Percentiles rank a stretch among this genome's conserved stretches.
phyloP scores from a whole-genome alignment of 1,284 basidiomycete species.

The Boletus calvinii region DNA sequence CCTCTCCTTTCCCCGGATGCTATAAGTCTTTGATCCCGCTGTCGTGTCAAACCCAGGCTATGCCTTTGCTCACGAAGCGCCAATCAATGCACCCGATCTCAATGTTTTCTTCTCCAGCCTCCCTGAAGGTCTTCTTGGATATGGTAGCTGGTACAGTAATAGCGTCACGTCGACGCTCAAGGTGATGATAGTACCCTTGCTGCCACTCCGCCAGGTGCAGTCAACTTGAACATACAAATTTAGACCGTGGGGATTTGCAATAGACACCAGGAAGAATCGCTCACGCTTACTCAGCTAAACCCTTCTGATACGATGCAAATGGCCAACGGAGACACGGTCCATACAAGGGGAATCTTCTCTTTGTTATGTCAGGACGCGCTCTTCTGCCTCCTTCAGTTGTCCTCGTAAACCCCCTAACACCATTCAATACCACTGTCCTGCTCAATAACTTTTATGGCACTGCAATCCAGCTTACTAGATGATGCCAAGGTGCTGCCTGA shows the following conservation, averaged over 20 bases:
- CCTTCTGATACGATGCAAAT: constrained; percentile 55
- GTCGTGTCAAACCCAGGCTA: constrained; percentile 59
- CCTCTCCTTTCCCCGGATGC: constrained; percentile 17
- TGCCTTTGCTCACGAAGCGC: constrained; percentile 75
- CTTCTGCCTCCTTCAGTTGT: constrained; percentile 60
- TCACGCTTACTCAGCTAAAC: constrained; percentile 39
- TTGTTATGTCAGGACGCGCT: constrained; percentile 69
- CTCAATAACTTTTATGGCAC: constrained; percentile 73
- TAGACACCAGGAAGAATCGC: neutral
- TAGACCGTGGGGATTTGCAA: constrained; percentile 43
- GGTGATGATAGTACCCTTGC: constrained; percentile 43
- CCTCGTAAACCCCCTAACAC: constrained; percentile 61
- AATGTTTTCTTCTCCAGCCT: constrained; percentile 57
- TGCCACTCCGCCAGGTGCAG: constrained; percentile 32
- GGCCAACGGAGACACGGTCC: constrained; percentile 78
- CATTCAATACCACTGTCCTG: constrained; percentile 61
- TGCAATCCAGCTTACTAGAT: constrained; percentile 81
- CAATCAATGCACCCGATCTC: constrained; percentile 57
- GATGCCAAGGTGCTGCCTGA: constrained; percentile 75
- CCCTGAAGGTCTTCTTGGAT: constrained; percentile 42
- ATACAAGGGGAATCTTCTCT: constrained; percentile 59
- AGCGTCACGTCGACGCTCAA: constrained; percentile 47
- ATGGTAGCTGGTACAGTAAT: constrained; percentile 44
- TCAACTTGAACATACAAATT: constrained; percentile 59
- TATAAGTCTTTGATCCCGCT: constrained; percentile 55